Conservation (phyloP, 164 flowering plant species). For the Nymphaea thermarum region DNA sequence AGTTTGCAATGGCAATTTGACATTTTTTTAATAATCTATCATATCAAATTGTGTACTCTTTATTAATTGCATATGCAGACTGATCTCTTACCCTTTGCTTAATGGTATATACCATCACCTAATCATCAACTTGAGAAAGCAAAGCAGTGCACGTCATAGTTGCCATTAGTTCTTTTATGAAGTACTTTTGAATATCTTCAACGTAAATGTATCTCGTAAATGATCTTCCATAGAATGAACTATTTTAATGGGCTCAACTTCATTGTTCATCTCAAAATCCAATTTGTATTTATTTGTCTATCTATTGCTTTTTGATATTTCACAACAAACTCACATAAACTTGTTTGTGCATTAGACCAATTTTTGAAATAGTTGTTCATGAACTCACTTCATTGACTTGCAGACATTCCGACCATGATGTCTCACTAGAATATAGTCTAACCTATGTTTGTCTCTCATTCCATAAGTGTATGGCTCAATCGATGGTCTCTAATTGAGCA, state of each 20-base stretch:
- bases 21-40: not conserved
- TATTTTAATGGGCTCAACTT: not conserved
- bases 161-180: not conserved
- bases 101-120: not conserved
- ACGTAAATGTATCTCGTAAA: not conserved
- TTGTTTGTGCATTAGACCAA: not conserved
- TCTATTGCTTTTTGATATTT: not conserved
- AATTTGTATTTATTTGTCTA: not conserved
- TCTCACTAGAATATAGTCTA: not conserved
- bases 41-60: not conserved
- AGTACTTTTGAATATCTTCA: not conserved
- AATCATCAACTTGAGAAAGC: not conserved
- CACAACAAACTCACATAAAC: not conserved
- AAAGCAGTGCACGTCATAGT: not conserved
- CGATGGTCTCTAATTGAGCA: too few species aligned
- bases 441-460: not conserved
- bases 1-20: not conserved
- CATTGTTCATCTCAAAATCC: not conserved
- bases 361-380: constrained; percentile 1
- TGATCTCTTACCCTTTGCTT: not conserved
- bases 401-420: not conserved
- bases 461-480: not conserved
- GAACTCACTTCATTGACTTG: not conserved
- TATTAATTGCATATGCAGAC: too few species aligned
- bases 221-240: not conserved